Evolutionary conservation across 1,139 yeast genomes (phyloP).

Genomic region (Protomyces gravidus): DNA sequence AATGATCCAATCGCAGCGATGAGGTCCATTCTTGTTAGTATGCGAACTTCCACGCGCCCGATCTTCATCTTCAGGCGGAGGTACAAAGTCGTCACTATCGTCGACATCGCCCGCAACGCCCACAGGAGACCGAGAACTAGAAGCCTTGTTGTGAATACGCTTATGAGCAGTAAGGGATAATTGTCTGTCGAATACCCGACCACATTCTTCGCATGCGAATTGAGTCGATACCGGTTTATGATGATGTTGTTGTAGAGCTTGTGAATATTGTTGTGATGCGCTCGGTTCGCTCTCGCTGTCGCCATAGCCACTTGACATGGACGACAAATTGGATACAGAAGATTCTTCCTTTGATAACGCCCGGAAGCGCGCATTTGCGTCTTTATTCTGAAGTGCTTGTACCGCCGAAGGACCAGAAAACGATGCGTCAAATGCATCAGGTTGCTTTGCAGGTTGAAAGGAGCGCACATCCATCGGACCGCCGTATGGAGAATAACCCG

Average conservation of each 20-base stretch:
- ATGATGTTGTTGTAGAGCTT: neutral
- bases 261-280: neutral
- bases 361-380: conserved; percentile 13
- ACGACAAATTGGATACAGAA: conserved; percentile 9
- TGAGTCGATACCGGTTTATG: neutral
- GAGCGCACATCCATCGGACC: conserved; percentile 2
- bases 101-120: neutral
- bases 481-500: neutral
- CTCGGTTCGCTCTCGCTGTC: neutral
- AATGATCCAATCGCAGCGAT: conserved; percentile 58
- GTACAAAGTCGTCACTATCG: conserved; percentile 1
- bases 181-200: conserved; percentile 24
- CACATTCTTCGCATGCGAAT: conserved; percentile 32
- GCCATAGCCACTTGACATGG: neutral
- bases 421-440: neutral
- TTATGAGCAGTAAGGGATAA: conserved; percentile 27
- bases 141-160: conserved; percentile 25
- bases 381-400: conserved; percentile 20
- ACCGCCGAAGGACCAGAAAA: conserved; percentile 7
- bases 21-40: conserved; percentile 41
- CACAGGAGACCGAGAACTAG: neutral
- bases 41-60: neutral
- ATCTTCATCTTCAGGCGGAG: neutral
- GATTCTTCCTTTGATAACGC: conserved; percentile 30
- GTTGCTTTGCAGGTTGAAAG: neutral